Conservation (phyloP, 169 alveolate species). For the Eimeria falciformis region DNA sequence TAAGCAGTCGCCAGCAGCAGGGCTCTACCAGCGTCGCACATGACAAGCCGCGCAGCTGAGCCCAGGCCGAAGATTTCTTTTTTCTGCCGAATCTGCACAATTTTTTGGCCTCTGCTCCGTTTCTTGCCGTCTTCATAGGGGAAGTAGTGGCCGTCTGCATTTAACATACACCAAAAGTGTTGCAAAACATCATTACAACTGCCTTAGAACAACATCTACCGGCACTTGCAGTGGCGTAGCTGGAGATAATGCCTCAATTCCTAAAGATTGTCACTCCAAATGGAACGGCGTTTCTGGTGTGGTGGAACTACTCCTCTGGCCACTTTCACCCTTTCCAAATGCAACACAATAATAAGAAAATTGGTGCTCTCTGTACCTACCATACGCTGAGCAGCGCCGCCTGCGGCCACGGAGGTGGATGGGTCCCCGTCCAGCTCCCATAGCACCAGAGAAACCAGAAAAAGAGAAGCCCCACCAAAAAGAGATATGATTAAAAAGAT, state of each 20-base stretch:
- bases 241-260: too few species aligned
- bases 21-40: conserved; percentile 61
- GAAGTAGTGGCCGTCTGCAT: conserved; percentile 51
- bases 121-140: conserved; percentile 69
- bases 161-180: neutral
- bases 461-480: neutral
- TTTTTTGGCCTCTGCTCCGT: conserved; percentile 54
- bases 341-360: too few species aligned
- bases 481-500: too few species aligned
- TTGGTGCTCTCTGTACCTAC: too few species aligned
- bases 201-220: too few species aligned
- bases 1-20: conserved; percentile 62
- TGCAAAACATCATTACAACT: too few species aligned
- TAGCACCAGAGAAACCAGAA: neutral
- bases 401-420: conserved; percentile 69
- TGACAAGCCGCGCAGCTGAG: conserved; percentile 59
- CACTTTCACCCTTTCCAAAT: too few species aligned
- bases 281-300: too few species aligned
- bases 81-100: conserved; percentile 34
- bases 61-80: conserved; percentile 56
- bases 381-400: conserved; percentile 52
- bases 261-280: too few species aligned
- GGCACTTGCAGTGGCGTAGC: too few species aligned
- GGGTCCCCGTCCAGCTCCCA: conserved; percentile 46
- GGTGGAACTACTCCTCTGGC: too few species aligned